Base-by-base conservation (phyloP, 192 early-diverging fungal species). In the Spinellus fusiger region DNA sequence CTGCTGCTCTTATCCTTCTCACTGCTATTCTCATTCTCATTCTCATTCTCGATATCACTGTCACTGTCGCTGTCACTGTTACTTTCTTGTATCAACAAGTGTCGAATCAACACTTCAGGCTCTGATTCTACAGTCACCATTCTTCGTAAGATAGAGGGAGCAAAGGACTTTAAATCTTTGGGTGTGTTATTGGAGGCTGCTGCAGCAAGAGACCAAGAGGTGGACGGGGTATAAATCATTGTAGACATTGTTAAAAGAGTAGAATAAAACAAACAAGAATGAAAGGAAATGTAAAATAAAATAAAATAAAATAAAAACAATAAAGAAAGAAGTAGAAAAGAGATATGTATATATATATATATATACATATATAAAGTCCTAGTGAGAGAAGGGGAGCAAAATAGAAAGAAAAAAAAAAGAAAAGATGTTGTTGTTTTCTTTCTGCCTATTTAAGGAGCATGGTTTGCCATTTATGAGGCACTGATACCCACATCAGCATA, bases 401-500 rank as follows among this genome's bases (percentile, higher is more conserved):
- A 52, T n/a, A 25, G n/a, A 10, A 25, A 52, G 25, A 28, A 15
- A 28, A 44, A n/a, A 12, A 44, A 44, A 44, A 12, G 3, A 44
- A 12, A 18, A n/a, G 3, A 44, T 6, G 40, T 6, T 44, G 40
- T 10, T 44, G 40, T 44, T 44, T 44, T 44, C 18, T 12, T 44
- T 12, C 15, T 28, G 9, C 31, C 28, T 54, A 54, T 54, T 31
- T 54, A 56, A 38, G 54, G 25, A 23, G 28, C 54, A 20, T 35
- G 32, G 9, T 13, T 2, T 26, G 23, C 20, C 28, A 27, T 50
- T 50, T 22, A 50, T 15, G 49, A 27, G 23, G 60, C 10, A 28
- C 22, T 33, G 20, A 54, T 54, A 23, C 69, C 63, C 10, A 71
- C 51, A 20, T 65, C 64, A 8, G 69, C 69, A 71, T 71, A 71